These are phyloP conservation scores for Globisporangium megalacanthum DNA, from an alignment of 352 stramenopile genomes.

Conservation along the genomic window DNA sequence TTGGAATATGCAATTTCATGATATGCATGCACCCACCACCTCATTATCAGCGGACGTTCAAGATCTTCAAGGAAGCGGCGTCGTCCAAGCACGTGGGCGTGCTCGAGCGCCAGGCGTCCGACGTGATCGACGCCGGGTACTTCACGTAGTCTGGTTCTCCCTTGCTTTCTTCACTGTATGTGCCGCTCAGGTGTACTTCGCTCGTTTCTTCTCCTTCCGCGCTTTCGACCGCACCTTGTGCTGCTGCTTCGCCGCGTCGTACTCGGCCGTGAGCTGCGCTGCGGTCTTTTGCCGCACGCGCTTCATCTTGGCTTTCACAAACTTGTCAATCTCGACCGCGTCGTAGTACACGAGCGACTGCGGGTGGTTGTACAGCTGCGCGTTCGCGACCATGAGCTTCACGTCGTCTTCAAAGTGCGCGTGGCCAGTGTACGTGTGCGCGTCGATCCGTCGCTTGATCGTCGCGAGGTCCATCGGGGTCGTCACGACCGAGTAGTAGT, in stretches of 20 bases:
- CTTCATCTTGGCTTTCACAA: conserved; percentile 77
- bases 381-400: conserved; percentile 83
- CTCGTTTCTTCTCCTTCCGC: conserved; percentile 75
- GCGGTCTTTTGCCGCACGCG: conserved; percentile 51
- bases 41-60: conserved; percentile 75
- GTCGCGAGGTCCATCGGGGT: conserved; percentile 83
- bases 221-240: conserved; percentile 71
- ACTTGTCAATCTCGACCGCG: conserved; percentile 81
- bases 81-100: conserved; percentile 68
- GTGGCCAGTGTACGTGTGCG: conserved; percentile 57
- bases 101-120: conserved; percentile 65
- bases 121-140: conserved; percentile 83
- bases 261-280: conserved; percentile 52
- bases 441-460: conserved; percentile 81
- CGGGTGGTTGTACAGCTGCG: conserved; percentile 82
- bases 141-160: conserved; percentile 51
- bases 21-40: background rate
- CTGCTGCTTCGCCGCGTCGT: conserved; percentile 74
- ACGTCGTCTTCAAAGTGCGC: conserved; percentile 75
- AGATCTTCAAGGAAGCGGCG: conserved; percentile 78
- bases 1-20: background rate
- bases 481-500: conserved; percentile 89
- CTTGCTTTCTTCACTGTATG: conserved; percentile 1
- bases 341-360: conserved; percentile 82
- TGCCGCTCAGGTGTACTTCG: conserved; percentile 29